Evolutionary conservation across 495 filamentous ascomycete genomes (phyloP).

Genomic region (Talaromyces proteolyticus): DNA sequence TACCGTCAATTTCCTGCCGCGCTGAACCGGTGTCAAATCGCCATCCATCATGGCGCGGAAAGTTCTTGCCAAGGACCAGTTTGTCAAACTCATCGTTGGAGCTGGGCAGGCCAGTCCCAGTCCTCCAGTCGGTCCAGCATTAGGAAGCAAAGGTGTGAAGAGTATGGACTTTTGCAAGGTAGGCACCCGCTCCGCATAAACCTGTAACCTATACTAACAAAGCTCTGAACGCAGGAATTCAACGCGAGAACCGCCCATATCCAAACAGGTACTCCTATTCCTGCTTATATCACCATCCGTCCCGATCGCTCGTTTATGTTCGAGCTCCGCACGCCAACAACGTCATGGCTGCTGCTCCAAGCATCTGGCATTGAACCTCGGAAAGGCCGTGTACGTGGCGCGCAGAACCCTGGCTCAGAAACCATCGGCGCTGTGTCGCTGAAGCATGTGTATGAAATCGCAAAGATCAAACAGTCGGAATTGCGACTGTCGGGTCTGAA

Average conservation of each 20-base stretch:
- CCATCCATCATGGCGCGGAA: slow-evolving; percentile 68
- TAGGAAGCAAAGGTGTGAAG: slow-evolving; percentile 97
- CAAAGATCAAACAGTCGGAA: slow-evolving; percentile 89
- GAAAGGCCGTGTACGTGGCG: slow-evolving; percentile 74
- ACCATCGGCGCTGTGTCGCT: slow-evolving; percentile 75
- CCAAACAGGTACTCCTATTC: slow-evolving; percentile 76
- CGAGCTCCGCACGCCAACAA: slow-evolving; percentile 87
- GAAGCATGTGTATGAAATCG: slow-evolving; percentile 98
- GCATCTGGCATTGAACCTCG: slow-evolving; percentile 72
- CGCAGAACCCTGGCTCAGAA: slow-evolving; percentile 72
- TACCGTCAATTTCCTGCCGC: not conserved
- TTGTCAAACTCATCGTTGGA: slow-evolving; percentile 97
- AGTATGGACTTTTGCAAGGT: slow-evolving; percentile 99
- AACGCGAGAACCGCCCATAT: slow-evolving; percentile 92
- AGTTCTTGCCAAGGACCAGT: slow-evolving; percentile 65
- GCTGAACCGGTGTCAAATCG: not conserved
- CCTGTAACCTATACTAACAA: no score
- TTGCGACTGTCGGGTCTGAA: slow-evolving; percentile 71
- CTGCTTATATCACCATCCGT: slow-evolving; percentile 83
- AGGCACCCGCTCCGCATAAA: no score
- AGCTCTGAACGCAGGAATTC: slow-evolving; percentile 95
- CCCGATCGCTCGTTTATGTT: slow-evolving; percentile 92
- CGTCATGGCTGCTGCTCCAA: slow-evolving; percentile 78
- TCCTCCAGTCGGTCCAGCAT: slow-evolving; percentile 94
- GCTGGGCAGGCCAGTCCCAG: slow-evolving; percentile 94